Conservation (phyloP, 768 basidiomycete genomes). For the Trametes coccinea region DNA sequence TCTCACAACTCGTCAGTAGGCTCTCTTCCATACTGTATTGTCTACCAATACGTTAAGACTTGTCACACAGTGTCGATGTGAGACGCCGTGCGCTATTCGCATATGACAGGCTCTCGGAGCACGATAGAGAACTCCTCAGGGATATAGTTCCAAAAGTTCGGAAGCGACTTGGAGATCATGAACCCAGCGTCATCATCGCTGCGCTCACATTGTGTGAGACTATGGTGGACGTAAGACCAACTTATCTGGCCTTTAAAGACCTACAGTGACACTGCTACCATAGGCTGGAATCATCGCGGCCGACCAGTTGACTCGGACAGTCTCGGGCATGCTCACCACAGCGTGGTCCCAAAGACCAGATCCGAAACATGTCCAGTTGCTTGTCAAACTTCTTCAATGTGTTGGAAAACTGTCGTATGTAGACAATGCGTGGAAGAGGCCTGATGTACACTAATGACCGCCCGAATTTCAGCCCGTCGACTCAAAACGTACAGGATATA, state of each 20-base stretch:
- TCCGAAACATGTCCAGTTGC: constrained; percentile 6
- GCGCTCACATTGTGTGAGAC: constrained; percentile 40
- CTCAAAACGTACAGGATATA: constrained; percentile 14
- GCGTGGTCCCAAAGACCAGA: constrained; percentile 21
- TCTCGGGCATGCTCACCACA: constrained; percentile 14
- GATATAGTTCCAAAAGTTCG: constrained; percentile 41
- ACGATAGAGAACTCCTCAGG: constrained; percentile 48
- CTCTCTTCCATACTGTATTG: constrained; percentile 23
- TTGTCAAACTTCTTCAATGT: constrained; percentile 21
- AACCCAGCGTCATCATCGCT: constrained; percentile 46
- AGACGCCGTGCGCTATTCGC: constrained; percentile 64
- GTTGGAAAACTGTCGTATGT: constrained; percentile 21
- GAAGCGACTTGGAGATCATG: constrained; percentile 45
- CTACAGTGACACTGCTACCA: neutral
- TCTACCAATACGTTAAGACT: neutral
- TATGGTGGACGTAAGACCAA: constrained; percentile 33
- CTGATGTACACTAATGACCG: neutral
- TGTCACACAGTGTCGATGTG: constrained; percentile 48
- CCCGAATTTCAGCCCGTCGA: constrained; percentile 12
- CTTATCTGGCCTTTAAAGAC: neutral
- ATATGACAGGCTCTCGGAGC: constrained; percentile 50
- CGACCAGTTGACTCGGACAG: constrained; percentile 21
- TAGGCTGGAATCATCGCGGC: constrained; percentile 21
- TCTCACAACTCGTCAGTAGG: constrained; percentile 75
- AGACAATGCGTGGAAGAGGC: neutral